Evolutionary conservation across 139 green algal genomes (phyloP).

Genomic region (Chlamydomonas schloesseri): DNA sequence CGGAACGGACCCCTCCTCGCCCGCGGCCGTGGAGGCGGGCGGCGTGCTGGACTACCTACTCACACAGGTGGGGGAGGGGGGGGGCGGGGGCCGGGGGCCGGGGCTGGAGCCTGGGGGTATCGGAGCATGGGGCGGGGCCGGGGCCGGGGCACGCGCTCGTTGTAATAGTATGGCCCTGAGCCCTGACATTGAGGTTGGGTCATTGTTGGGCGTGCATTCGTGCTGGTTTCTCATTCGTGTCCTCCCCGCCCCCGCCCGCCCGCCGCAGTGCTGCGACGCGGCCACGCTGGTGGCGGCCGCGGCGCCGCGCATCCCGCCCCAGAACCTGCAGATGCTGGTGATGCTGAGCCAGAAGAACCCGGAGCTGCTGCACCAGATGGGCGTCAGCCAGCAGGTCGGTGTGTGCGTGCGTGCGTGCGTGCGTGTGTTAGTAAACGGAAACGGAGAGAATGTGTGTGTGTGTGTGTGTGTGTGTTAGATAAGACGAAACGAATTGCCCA

Average conservation of each 20-base stretch:
- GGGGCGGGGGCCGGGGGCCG: too few relatives aligned
- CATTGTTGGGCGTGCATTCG: too few relatives aligned
- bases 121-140: too few relatives aligned
- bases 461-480: background rate
- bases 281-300: conserved; percentile 16
- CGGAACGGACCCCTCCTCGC: background rate
- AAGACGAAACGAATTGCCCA: too few relatives aligned
- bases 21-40: background rate
- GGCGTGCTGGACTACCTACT: conserved; percentile 39
- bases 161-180: too few relatives aligned
- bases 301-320: conserved; percentile 33
- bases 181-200: too few relatives aligned
- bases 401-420: background rate
- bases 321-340: conserved; percentile 64
- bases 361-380: conserved; percentile 59
- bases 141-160: too few relatives aligned
- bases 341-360: conserved; percentile 57
- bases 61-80: background rate
- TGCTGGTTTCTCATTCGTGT: too few relatives aligned
- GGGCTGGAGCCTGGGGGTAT: too few relatives aligned
- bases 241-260: background rate
- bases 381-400: conserved; percentile 50
- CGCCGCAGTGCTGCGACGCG: background rate
- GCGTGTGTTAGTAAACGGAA: background rate
- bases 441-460: background rate